A percentile compares a stretch with the other conserved stretches of the same genome.
These are phyloP conservation scores for Psilocybe cyanescens DNA, from an alignment of 768 basidiomycete species.

Conservation along the genomic window DNA sequence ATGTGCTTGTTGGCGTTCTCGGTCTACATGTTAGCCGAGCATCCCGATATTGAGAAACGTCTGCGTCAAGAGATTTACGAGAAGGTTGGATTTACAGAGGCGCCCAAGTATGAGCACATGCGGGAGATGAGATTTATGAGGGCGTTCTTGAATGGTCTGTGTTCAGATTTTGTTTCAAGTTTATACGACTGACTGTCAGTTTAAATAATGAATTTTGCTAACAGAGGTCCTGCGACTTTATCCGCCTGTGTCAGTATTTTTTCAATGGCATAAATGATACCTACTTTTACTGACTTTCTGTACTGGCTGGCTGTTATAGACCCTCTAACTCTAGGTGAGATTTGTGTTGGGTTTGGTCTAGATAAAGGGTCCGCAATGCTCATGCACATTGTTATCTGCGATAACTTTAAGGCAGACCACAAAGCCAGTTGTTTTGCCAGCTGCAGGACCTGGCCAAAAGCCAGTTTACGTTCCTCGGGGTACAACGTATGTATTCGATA, in stretches of 20 bases:
- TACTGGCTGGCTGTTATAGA: background rate
- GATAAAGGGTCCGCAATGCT: background rate
- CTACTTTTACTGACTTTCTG: background rate
- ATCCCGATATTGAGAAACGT: conserved; percentile 39
- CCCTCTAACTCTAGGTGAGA: background rate
- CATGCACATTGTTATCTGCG: no score
- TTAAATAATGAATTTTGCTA: no score
- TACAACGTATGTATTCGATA: background rate
- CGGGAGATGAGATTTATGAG: conserved; percentile 45
- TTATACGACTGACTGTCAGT: no score
- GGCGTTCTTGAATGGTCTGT: conserved; percentile 33
- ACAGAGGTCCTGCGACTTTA: conserved; percentile 49
- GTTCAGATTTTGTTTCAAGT: background rate
- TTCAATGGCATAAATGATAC: background rate
- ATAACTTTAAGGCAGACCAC: background rate
- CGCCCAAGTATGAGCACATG: conserved; percentile 48
- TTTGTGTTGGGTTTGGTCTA: background rate
- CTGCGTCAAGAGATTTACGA: conserved; percentile 44
- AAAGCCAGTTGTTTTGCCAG: background rate
- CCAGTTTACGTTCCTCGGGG: conserved; percentile 8
- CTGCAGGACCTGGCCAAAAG: background rate
- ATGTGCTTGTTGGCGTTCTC: conserved; percentile 43
- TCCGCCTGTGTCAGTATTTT: conserved; percentile 29
- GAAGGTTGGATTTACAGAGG: conserved; percentile 36
- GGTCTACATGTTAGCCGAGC: conserved; percentile 14